Percentiles rank a stretch among this genome's conserved stretches.
phyloP scores from a whole-genome alignment of 768 basidiomycete genomes.

The Lactarius akahatsu region DNA sequence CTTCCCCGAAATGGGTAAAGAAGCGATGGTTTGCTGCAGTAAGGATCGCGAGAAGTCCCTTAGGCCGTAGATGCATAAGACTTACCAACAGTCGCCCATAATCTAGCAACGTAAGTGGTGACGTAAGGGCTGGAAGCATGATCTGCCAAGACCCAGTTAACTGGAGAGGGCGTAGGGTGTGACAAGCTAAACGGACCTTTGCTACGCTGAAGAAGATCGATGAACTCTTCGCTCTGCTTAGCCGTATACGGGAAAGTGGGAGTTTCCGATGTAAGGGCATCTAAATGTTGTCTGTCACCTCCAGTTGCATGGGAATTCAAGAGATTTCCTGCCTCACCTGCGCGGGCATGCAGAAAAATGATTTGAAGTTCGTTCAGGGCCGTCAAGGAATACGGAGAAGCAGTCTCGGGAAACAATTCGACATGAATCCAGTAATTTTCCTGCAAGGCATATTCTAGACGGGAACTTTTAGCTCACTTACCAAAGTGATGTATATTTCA shows the following conservation, averaged over 20 bases:
- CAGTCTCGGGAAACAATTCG: not conserved
- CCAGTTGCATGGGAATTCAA: not conserved
- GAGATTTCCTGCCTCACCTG: not conserved
- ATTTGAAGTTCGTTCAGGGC: not conserved
- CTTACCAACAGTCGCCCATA: not conserved
- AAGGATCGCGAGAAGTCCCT: not conserved
- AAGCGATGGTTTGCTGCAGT: not conserved
- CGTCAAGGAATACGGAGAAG: not conserved
- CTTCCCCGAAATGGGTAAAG: not conserved
- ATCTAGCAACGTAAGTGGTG: not conserved
- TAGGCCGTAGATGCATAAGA: not conserved
- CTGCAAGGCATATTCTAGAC: not conserved
- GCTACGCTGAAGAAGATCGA: conserved; percentile 6
- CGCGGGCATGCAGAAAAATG: not conserved
- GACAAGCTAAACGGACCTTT: not conserved
- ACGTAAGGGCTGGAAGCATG: not conserved
- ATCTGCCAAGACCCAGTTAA: not conserved
- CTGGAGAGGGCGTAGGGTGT: not conserved
- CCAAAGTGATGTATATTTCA: not conserved
- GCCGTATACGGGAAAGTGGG: not conserved
- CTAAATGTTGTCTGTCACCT: not conserved
- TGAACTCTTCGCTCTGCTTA: not conserved
- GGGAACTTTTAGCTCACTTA: not conserved
- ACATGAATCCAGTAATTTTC: conserved; percentile 1
- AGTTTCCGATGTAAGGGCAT: conserved; percentile 1